Base-by-base conservation (phyloP, 805 yeast genomes). In the Candida arabinofermentans region DNA sequence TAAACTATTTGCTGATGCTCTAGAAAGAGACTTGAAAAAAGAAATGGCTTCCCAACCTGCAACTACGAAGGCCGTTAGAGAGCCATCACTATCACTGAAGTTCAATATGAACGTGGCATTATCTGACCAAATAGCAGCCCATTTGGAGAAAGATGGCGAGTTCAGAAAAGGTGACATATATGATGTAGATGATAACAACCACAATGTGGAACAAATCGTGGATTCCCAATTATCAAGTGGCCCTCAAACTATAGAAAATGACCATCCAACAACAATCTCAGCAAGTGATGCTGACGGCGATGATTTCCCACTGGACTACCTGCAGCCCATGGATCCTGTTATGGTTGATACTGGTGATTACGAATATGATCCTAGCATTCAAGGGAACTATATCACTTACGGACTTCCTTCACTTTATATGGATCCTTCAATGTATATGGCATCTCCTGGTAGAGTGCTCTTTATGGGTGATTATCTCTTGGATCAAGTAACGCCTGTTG, bases 1-100 rank as follows among this genome's bases (percentile, higher is more conserved):
- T 58, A 81, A 84, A 58, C 69, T 91, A 34, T 90, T 93, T 74
- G 80, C 88, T 2, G 98, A 93, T 63, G 97, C 97, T 0, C 66
- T 93, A 34, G 97, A 90, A 60, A 72, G 98, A 53, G 98, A 93
- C 60, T 65, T 90, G 57, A 89, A 87, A 64, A 81, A 85, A 51
- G 96, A 90, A 58, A 59, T 68, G 40, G 53, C 70, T 14, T 68
- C 70, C 37, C 87, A 81, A 48, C 66, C 66, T 6, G 75, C 93
- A 2, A 83, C 96, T 1, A 86, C 97, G 1, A 70, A 69, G 17
- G 79, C 96, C 2, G 67, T 70, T 7, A 62, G 72, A 31, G 96
- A 88, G 51, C 96, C 97, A 0, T 86, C 97, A 0, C 59, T 80
- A 31, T 81, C 90, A 2, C 87, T 91, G 64, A 62, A 70, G 31